These are phyloP conservation scores for Phalaenopsis aphrodite DNA, from an alignment of 106 monocot species.

Conservation along the genomic window DNA sequence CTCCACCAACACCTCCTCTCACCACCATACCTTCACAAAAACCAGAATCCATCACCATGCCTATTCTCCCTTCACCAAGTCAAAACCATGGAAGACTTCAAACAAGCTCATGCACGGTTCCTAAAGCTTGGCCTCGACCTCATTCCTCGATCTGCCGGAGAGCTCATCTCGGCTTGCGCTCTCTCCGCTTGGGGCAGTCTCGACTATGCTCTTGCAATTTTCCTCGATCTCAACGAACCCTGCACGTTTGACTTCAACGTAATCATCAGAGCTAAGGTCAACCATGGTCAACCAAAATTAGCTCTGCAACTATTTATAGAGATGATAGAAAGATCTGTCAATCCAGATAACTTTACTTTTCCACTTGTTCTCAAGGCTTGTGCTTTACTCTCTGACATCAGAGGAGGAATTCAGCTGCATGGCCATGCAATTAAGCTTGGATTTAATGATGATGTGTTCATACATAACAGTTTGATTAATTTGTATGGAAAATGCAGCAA, in stretches of 20 bases:
- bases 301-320: conserved; percentile 41
- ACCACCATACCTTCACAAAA: conserved; percentile 9
- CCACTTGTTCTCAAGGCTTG: conserved; percentile 75
- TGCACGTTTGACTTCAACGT: conserved; percentile 58
- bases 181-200: conserved; percentile 62
- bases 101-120: conserved; percentile 55
- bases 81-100: conserved; percentile 51
- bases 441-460: conserved; percentile 29
- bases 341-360: conserved; percentile 66
- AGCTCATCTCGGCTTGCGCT: conserved; percentile 51
- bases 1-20: conserved; percentile 16
- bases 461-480: conserved; percentile 66
- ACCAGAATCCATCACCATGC: not conserved
- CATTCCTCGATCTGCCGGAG: conserved; percentile 19
- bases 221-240: conserved; percentile 30
- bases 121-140: conserved; percentile 57
- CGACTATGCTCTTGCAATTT: conserved; percentile 59
- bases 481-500: conserved; percentile 68
- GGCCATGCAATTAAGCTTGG: conserved; percentile 46
- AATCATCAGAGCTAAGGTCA: conserved; percentile 54
- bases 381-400: conserved; percentile 17
- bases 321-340: conserved; percentile 30
- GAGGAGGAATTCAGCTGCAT: conserved; percentile 53
- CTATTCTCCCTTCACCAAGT: conserved; percentile 19
- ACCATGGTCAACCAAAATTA: conserved; percentile 19